These are phyloP conservation scores for Calonectria ilicicola DNA, from an alignment of 2,329 filamentous ascomycete genomes.

Conservation along the genomic window DNA sequence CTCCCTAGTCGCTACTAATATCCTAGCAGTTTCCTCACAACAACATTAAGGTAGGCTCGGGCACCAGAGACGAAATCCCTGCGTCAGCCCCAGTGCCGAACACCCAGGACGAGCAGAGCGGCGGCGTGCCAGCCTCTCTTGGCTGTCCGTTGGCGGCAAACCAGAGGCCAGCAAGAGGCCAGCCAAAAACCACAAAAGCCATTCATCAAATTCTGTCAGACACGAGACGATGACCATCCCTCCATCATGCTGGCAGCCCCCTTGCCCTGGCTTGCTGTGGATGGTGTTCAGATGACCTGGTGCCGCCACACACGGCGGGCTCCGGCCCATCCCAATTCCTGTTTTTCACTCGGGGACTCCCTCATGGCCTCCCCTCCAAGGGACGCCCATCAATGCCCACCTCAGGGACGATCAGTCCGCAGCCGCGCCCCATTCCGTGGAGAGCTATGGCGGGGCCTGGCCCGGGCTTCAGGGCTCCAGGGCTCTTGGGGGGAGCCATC, in stretches of 20 bases:
- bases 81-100: slow-evolving; percentile 14
- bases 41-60: not conserved
- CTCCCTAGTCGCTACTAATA: not conserved
- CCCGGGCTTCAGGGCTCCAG: slow-evolving; percentile 21
- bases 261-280: slow-evolving; percentile 3
- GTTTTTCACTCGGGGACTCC: slow-evolving; percentile 6
- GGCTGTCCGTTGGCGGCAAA: not conserved
- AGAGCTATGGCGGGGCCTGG: slow-evolving; percentile 42
- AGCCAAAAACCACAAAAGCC: not conserved
- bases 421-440: slow-evolving; percentile 35
- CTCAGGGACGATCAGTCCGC: slow-evolving; percentile 35
- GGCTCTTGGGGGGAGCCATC: slow-evolving; percentile 26
- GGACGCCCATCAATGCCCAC: slow-evolving; percentile 25
- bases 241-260: slow-evolving; percentile 3
- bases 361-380: slow-evolving; percentile 5
- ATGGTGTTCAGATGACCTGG: slow-evolving; percentile 22
- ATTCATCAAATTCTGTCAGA: slow-evolving; percentile 10
- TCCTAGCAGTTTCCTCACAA: not conserved
- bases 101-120: not conserved
- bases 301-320: slow-evolving; percentile 14
- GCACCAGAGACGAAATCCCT: slow-evolving; percentile 2
- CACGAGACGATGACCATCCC: slow-evolving; percentile 11
- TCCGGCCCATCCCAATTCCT: slow-evolving; percentile 17
- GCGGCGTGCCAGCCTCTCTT: not conserved
- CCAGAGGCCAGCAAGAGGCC: slow-evolving; percentile 1